Conservation (phyloP, 2,329 filamentous ascomycete species). For the Phaeosphaeriaceae sp. region DNA sequence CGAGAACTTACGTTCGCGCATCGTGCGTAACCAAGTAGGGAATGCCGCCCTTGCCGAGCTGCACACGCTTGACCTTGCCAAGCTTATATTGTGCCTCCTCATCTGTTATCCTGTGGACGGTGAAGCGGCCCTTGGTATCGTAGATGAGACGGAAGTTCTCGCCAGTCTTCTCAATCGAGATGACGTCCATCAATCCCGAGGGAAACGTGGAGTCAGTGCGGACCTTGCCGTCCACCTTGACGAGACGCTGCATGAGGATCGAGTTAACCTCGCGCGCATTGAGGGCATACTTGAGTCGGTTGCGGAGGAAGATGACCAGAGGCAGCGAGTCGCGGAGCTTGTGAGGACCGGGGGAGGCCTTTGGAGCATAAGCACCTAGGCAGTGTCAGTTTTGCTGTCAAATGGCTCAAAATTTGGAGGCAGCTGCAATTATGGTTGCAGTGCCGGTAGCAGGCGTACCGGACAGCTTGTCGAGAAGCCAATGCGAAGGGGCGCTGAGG, state of each 20-base stretch:
- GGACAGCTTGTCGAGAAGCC: conserved; percentile 99
- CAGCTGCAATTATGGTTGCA: conserved; percentile 53
- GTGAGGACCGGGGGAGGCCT: conserved; percentile 86
- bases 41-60: conserved; percentile 99
- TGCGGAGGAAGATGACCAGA: conserved; percentile 81
- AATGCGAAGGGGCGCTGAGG: conserved; percentile 98
- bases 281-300: conserved; percentile 98
- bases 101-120: conserved; percentile 97
- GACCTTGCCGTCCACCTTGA: conserved; percentile 99
- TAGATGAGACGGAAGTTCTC: conserved; percentile 99
- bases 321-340: conserved; percentile 99
- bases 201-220: conserved; percentile 98
- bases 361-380: conserved; percentile 63
- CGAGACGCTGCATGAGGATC: conserved; percentile 98
- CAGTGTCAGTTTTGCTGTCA: conserved; percentile 24
- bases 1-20: conserved; percentile 99
- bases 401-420: conserved; percentile 3
- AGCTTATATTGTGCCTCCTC: conserved; percentile 99
- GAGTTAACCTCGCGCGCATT: conserved; percentile 97
- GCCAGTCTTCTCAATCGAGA: conserved; percentile 99
- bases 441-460: conserved; percentile 58
- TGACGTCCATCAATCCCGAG: conserved; percentile 99
- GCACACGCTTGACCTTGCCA: conserved; percentile 99
- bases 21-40: conserved; percentile 99
- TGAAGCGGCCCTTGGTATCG: conserved; percentile 99